Conservation (phyloP, 1,139 yeast genomes). For the Candida tropicalis region DNA sequence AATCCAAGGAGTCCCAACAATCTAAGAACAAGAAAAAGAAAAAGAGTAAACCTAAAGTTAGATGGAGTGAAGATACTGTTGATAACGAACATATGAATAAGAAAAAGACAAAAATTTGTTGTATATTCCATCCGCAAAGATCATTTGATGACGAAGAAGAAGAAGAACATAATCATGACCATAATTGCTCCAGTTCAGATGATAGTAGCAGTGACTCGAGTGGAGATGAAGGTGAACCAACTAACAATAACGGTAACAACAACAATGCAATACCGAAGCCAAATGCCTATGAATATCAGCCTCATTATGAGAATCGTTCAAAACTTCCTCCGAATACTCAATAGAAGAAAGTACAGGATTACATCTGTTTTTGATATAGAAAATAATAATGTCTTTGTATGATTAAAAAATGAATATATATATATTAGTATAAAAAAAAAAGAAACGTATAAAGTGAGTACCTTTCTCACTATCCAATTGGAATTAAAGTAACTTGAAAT, state of each 20-base stretch:
- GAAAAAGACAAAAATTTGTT: slow-evolving; percentile 92
- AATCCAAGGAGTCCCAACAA: neutral
- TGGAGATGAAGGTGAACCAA: slow-evolving; percentile 26
- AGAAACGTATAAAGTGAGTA: neutral
- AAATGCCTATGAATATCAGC: slow-evolving; percentile 78
- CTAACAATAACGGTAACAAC: slow-evolving; percentile 8
- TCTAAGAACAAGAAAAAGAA: slow-evolving; percentile 23
- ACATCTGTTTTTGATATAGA: too few relatives aligned
- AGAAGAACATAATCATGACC: slow-evolving; percentile 11
- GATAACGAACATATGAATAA: slow-evolving; percentile 88
- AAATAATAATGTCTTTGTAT: neutral
- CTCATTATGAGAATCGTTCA: slow-evolving; percentile 50
- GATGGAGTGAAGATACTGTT: slow-evolving; percentile 83
- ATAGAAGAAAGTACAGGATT: neutral
- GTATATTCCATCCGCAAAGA: slow-evolving; percentile 86
- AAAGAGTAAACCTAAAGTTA: slow-evolving; percentile 52
- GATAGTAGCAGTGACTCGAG: slow-evolving; percentile 36
- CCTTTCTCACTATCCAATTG: neutral
- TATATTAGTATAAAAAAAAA: neutral
- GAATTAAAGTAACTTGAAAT: neutral
- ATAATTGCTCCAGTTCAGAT: slow-evolving; percentile 38
- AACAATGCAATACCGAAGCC: slow-evolving; percentile 35
- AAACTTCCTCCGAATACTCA: slow-evolving; percentile 9
- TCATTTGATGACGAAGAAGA: slow-evolving; percentile 59
- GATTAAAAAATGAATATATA: neutral